These are phyloP conservation scores for Trichoderma orchidacearum DNA, from an alignment of 495 filamentous ascomycete species.

Conservation along the genomic window DNA sequence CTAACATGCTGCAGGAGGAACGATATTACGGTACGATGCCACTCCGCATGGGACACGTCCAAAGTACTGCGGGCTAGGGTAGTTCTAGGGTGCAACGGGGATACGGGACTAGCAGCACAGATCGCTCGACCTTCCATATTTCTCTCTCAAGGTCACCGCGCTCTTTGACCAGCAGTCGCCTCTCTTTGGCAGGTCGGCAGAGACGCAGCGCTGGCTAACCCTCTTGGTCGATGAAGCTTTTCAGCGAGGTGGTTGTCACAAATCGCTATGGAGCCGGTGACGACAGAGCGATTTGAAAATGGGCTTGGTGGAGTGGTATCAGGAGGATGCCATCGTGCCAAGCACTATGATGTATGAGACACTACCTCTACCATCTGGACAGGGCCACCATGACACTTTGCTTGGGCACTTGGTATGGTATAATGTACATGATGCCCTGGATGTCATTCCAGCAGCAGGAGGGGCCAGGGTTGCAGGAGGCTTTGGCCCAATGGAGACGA, in stretches of 20 bases:
- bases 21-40: background rate
- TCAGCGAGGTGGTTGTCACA: background rate
- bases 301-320: background rate
- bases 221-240: background rate
- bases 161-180: background rate
- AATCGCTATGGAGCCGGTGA: background rate
- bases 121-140: background rate
- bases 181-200: background rate
- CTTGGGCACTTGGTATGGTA: too few relatives aligned
- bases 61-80: background rate
- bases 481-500: background rate
- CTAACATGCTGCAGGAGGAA: background rate
- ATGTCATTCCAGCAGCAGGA: background rate
- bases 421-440: background rate
- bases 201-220: background rate
- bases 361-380: too few relatives aligned
- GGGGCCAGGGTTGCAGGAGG: background rate
- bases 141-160: background rate
- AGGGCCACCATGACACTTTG: background rate
- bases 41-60: background rate
- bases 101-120: background rate
- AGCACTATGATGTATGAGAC: too few relatives aligned
- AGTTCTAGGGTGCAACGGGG: background rate
- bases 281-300: background rate
- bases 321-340: too few relatives aligned